Base-by-base conservation (phyloP, 2,329 filamentous ascomycete species). In the Thelonectria discophora region DNA sequence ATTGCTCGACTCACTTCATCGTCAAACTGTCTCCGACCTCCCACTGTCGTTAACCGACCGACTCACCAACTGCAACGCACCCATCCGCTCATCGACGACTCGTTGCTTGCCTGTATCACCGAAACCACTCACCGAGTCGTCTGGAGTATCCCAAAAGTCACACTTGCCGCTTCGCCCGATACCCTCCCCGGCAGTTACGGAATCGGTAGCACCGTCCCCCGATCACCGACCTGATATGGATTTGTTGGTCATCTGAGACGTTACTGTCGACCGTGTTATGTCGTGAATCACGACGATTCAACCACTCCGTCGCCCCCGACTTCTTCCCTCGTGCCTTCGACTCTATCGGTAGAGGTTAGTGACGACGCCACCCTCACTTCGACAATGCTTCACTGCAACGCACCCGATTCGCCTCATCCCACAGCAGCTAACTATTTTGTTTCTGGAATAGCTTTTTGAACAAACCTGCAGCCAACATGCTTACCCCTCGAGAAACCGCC, bases 211-310 rank as follows among this genome's bases (percentile, higher is more conserved):
- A 70, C 67, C 55, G 45, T 43, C 43, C 34, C 34, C 59, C 40
- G 24, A 66, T 46, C 49, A 62, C 52, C 58, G 51, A 60, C 60
- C 59, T 72, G 69, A 67, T 67, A 72, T 72, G 69, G 63, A 65
- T 65, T 68, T 52, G 62, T 68, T 52, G 62, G 55, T 50, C 40
- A 51, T 58, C 55, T 72, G 53, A 72, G 63, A 63, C 58, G 47
- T 13, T 45, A 57, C 56, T 47, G 18, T 66, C 34, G 49, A 49
- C 47, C 55, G 60, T 70, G 63, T 70, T 67, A 67, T 68, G 69
- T 62, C 34, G 56, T 72, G 68, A 72, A 61, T 60, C 61, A 65
- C 46, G 54, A 55, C 61, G 60, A 55, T 62, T 62, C 63, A 69
- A 65, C 50, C 10, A 20, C 42, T 66, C 43, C 55, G 65, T 69